Base-by-base conservation (phyloP, 441 rosid genomes). In the Populus trichocarpa region DNA sequence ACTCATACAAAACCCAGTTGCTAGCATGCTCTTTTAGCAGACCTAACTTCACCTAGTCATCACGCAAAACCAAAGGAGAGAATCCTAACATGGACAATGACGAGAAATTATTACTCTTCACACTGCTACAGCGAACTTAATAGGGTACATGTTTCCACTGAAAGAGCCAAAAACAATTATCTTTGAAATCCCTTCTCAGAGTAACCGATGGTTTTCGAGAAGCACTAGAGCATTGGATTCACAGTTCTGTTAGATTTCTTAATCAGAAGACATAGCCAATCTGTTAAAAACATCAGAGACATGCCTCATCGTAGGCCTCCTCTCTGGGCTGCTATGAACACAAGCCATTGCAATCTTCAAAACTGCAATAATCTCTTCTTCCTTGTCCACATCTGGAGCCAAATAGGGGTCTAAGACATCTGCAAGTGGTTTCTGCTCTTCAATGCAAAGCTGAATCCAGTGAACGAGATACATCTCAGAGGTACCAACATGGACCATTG, bases 361-460 rank as follows among this genome's bases (percentile, higher is more conserved):
- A 79, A 93, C 93, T 32, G 88, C 87, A 12, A 96, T 86, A 32
- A 96, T 90, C 86, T 94, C 97, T 75, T 94, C 98, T 86, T 96
- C 97, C 73, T 87, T 91, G 40, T 91, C 93, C 4, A 70, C 83
- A 42, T 94, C 98, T 11, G 93, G 89, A 30, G 84, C 88, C 71
- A 94, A 84, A 83, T 83, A 86, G 8, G 97, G 97, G 86, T 96
- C 97, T 73, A 96, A 85, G 82, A 94, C 95, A 81, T 94, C 97
- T 2, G 85, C 78, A 64, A 96, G 85, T 26, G 97, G 95, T 77
- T 91, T 94, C 85, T 93, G 89, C 83, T 94, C 97, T 77, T 94
- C 99, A 16, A 96, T 93, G 89, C 97, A 96, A 73, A 84, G 77
- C 82, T 91, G 93, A 80, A 96, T 87, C 98, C 97, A 96, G 67